Conservation (phyloP, 805 yeast species). For the Myxozyma geophila region DNA sequence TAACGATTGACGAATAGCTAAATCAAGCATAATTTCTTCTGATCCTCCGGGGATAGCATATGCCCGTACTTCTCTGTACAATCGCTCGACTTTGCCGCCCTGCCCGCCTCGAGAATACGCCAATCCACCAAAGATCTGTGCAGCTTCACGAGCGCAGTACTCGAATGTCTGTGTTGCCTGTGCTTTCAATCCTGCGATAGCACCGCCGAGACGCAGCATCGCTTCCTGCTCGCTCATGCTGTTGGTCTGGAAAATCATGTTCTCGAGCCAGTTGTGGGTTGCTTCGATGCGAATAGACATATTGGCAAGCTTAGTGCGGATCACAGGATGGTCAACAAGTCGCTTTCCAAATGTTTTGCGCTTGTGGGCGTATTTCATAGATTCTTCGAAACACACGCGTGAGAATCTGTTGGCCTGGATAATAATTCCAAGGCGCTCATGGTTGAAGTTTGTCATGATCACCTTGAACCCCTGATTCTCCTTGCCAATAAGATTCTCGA, state of each 20-base stretch:
- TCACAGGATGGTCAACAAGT: slow-evolving; percentile 50
- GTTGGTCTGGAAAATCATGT: slow-evolving; percentile 45
- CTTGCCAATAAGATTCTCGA: slow-evolving; percentile 47
- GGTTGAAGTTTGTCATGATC: slow-evolving; percentile 52
- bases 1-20: slow-evolving; percentile 48
- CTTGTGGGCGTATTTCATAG: slow-evolving; percentile 48
- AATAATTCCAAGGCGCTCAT: slow-evolving; percentile 50
- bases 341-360: slow-evolving; percentile 51
- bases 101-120: slow-evolving; percentile 51
- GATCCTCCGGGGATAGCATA: slow-evolving; percentile 54
- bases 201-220: slow-evolving; percentile 48
- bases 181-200: slow-evolving; percentile 51
- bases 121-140: slow-evolving; percentile 52
- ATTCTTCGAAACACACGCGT: slow-evolving; percentile 48
- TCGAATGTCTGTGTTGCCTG: slow-evolving; percentile 49
- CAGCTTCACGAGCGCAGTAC: slow-evolving; percentile 51
- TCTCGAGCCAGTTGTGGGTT: slow-evolving; percentile 49
- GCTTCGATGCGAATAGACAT: slow-evolving; percentile 51
- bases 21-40: slow-evolving; percentile 52
- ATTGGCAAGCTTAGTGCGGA: slow-evolving; percentile 49
- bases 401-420: slow-evolving; percentile 49
- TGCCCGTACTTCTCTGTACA: slow-evolving; percentile 53
- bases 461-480: slow-evolving; percentile 51
- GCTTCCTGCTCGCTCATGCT: slow-evolving; percentile 46
- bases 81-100: slow-evolving; percentile 51